Percentiles rank a stretch among this genome's conserved stretches.
Evolutionary conservation across 2,329 filamentous ascomycete genomes (phyloP).

Genomic region (Domatiomyces globalis): DNA sequence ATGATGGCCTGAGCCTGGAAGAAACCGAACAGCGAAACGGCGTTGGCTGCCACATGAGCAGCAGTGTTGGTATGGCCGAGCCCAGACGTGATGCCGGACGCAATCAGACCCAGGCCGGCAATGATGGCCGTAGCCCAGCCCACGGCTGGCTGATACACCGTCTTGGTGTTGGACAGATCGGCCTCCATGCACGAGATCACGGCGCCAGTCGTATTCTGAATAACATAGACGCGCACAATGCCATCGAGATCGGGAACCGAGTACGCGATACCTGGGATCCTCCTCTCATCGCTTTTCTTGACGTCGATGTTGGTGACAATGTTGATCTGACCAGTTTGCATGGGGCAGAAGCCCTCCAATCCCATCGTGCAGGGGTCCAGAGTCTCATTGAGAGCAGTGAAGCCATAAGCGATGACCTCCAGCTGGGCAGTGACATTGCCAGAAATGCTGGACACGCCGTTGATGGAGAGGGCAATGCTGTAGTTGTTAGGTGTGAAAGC

Average conservation of each 20-base stretch:
- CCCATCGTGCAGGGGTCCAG: conserved; percentile 62
- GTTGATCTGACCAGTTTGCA: conserved; percentile 70
- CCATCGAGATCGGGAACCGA: conserved; percentile 83
- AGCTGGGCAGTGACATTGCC: conserved; percentile 70
- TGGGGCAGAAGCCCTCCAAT: conserved; percentile 70
- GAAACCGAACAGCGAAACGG: conserved; percentile 83
- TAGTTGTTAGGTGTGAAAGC: conserved; percentile 50
- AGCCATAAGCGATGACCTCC: conserved; percentile 68
- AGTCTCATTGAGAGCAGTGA: conserved; percentile 50
- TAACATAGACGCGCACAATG: conserved; percentile 68
- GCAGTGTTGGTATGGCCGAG: conserved; percentile 88
- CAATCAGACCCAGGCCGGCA: conserved; percentile 65
- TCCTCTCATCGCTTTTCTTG: conserved; percentile 39
- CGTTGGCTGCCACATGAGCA: conserved; percentile 85
- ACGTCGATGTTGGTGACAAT: conserved; percentile 58
- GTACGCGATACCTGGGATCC: conserved; percentile 75
- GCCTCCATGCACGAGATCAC: conserved; percentile 79
- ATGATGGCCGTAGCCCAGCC: conserved; percentile 84
- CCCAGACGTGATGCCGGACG: conserved; percentile 78
- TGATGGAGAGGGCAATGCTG: conserved; percentile 58
- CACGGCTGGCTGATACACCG: conserved; percentile 74
- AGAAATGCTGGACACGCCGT: conserved; percentile 68
- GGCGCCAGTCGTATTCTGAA: conserved; percentile 47
- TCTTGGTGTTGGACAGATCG: conserved; percentile 77
- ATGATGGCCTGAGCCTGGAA: conserved; percentile 91